Evolutionary conservation across 192 early-diverging fungal genomes (phyloP).

Genomic region (Oehlia diaphana): DNA sequence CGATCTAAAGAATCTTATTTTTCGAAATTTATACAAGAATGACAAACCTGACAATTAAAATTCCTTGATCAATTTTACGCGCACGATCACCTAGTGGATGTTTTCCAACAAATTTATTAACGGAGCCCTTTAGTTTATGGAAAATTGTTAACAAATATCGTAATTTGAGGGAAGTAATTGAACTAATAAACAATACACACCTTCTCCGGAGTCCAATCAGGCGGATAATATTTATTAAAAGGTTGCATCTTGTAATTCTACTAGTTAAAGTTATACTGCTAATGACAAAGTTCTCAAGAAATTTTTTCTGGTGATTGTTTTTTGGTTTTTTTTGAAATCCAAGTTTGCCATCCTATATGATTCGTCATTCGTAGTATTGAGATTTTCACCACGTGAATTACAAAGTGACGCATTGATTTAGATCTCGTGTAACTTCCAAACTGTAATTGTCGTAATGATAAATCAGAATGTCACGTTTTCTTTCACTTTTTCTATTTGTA

Average conservation of each 20-base stretch:
- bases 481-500: too few relatives aligned
- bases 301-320: too few relatives aligned
- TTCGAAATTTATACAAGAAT: neutral
- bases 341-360: too few relatives aligned
- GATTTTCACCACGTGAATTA: too few relatives aligned
- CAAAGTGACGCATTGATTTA: too few relatives aligned
- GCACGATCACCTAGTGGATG: conserved; percentile 88
- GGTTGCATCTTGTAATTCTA: conserved; percentile 42
- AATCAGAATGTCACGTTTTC: too few relatives aligned
- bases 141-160: neutral
- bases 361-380: too few relatives aligned
- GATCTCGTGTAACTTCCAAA: too few relatives aligned
- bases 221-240: conserved; percentile 83
- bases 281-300: too few relatives aligned
- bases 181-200: conserved; percentile 33
- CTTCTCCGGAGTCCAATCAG: conserved; percentile 92
- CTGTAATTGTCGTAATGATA: too few relatives aligned
- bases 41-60: conserved; percentile 74
- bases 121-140: conserved; percentile 61
- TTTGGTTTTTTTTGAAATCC: too few relatives aligned
- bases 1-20: neutral
- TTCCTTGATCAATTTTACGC: conserved; percentile 85
- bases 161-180: neutral
- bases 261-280: too few relatives aligned
- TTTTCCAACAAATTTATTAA: conserved; percentile 84